These are phyloP conservation scores for Eutrema yunnanense DNA, from an alignment of 345 rosid species.

Conservation along the genomic window DNA sequence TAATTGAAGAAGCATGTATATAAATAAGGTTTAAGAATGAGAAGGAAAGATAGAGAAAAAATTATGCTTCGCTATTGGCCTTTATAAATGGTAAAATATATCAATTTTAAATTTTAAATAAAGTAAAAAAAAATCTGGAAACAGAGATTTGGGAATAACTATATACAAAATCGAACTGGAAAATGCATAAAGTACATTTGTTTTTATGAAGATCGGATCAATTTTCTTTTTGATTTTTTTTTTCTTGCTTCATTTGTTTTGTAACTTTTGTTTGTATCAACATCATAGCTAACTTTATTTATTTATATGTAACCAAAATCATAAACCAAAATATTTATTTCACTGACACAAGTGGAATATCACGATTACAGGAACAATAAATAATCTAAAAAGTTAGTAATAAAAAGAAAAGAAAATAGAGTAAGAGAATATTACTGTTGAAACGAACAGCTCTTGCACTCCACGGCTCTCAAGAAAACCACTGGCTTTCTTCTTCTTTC, in stretches of 20 bases:
- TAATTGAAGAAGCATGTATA: neutral
- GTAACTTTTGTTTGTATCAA: neutral
- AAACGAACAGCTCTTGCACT: conserved; percentile 25
- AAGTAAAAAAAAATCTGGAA: neutral
- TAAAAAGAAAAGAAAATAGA: neutral
- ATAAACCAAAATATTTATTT: neutral
- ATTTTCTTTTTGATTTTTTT: neutral
- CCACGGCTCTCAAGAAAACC: conserved; percentile 37
- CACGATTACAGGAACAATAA: neutral
- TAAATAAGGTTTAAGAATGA: neutral
- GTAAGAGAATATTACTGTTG: conserved; percentile 41
- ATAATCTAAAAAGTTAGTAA: neutral
- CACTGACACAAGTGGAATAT: neutral
- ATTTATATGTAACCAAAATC: conserved; percentile 2
- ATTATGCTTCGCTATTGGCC: neutral
- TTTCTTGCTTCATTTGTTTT: neutral
- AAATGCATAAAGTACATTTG: neutral
- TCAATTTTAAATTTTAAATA: neutral
- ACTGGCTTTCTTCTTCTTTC: conserved; percentile 30
- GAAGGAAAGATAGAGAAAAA: neutral
- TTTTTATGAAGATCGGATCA: neutral
- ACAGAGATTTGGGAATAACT: neutral
- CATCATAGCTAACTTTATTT: neutral
- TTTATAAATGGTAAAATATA: neutral
- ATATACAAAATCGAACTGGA: neutral